phyloP scores from a whole-genome alignment of 169 alveolate species.

The Perkinsus olseni region DNA sequence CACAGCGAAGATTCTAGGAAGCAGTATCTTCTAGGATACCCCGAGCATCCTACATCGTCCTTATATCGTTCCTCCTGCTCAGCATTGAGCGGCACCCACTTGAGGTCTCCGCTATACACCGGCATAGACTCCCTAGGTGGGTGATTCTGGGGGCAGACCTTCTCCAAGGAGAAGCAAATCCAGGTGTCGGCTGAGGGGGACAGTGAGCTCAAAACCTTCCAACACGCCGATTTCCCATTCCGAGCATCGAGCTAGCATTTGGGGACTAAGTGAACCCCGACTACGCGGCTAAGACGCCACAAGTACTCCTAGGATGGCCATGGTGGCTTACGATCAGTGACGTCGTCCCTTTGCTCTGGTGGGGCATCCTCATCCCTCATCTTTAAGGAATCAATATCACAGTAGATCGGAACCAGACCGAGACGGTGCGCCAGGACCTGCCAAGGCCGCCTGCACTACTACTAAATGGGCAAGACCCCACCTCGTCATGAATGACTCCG shows the following conservation, averaged over 20 bases:
- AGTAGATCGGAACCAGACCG: constrained; percentile 76
- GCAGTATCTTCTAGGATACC: neutral
- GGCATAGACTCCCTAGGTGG: constrained; percentile 31
- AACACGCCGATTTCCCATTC: too few species aligned
- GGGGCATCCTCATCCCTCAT: constrained; percentile 51
- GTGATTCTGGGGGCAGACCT: constrained; percentile 19
- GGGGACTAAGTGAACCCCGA: too few species aligned
- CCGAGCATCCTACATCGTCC: constrained; percentile 18
- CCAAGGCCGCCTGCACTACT: neutral
- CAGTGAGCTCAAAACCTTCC: neutral
- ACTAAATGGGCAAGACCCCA: constrained; percentile 9
- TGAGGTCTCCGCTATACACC: constrained; percentile 58
- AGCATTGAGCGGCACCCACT: constrained; percentile 63
- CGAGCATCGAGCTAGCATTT: too few species aligned
- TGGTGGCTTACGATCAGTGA: neutral
- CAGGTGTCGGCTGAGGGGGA: neutral
- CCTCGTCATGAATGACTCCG: constrained; percentile 80
- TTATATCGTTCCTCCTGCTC: constrained; percentile 46
- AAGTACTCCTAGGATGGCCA: neutral
- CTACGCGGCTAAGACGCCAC: neutral
- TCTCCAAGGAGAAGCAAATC: constrained; percentile 21
- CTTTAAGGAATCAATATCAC: constrained; percentile 65
- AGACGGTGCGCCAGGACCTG: constrained; percentile 66
- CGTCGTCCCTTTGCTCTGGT: constrained; percentile 24
- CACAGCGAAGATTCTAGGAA: neutral